These are phyloP conservation scores for Lippia alba DNA, from an alignment of 305 asterid species.

Conservation along the genomic window DNA sequence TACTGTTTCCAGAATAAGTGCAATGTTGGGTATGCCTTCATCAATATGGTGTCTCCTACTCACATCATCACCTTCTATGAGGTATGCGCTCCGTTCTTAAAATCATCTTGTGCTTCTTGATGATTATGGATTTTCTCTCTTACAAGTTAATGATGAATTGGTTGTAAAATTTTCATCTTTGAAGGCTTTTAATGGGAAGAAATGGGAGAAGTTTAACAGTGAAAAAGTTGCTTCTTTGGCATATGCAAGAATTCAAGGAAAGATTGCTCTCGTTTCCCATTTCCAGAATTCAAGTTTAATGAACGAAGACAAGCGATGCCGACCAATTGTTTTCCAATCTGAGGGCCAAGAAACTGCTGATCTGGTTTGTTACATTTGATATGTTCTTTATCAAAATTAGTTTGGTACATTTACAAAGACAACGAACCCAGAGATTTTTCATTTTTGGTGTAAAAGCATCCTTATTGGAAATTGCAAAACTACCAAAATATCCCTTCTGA, in stretches of 20 bases:
- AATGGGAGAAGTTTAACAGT: constrained; percentile 96
- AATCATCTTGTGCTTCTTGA: background rate
- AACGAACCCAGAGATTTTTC: no score
- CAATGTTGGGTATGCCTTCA: constrained; percentile 97
- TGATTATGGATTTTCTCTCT: constrained; percentile 8
- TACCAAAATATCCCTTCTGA: no score
- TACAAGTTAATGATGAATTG: background rate
- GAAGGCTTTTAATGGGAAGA: constrained; percentile 94
- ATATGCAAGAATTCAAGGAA: constrained; percentile 97
- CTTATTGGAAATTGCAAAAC: no score
- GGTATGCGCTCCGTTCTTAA: constrained; percentile 51
- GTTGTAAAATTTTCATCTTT: constrained; percentile 13
- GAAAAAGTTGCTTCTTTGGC: constrained; percentile 97
- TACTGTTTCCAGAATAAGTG: constrained; percentile 77
- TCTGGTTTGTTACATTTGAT: constrained; percentile 50
- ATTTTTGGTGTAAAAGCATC: no score
- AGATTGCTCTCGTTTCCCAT: constrained; percentile 76
- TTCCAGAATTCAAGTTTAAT: constrained; percentile 97
- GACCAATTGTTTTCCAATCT: constrained; percentile 83
- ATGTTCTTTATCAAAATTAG: no score
- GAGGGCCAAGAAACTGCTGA: constrained; percentile 70
- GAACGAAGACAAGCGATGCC: constrained; percentile 94
- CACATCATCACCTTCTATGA: constrained; percentile 81
- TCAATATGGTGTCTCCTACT: constrained; percentile 88
- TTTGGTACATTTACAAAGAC: no score